Evolutionary conservation across 208 protist genomes (phyloP).

Genomic region (Naegleria lovaniensis): DNA sequence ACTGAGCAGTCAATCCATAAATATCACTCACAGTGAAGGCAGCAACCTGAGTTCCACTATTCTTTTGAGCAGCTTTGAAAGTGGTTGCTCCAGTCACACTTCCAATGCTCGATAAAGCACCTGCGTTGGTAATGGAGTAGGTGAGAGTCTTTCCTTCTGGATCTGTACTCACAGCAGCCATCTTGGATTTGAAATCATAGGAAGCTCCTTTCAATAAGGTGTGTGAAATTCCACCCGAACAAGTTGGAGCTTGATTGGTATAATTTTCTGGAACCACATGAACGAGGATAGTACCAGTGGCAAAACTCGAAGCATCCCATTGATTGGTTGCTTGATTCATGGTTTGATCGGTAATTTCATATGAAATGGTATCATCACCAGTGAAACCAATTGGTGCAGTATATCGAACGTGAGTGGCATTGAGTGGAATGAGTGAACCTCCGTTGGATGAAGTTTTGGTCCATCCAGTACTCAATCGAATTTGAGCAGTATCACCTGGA

Average conservation of each 20-base stretch:
- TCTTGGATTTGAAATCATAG: not conserved
- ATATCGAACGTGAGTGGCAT: not conserved
- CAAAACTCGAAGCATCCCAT: not conserved
- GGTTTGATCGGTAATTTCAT: not conserved
- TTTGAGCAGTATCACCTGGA: not conserved
- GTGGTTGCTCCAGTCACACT: not conserved
- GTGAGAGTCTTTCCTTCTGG: not conserved
- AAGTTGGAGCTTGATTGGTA: not conserved
- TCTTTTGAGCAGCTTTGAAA: too few relatives aligned
- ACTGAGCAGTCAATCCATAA: not conserved
- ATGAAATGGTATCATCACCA: not conserved
- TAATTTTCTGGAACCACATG: not conserved
- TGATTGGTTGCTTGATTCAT: not conserved
- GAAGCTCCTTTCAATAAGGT: not conserved
- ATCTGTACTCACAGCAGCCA: not conserved
- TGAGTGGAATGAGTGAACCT: not conserved
- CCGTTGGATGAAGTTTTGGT: not conserved
- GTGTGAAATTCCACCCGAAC: not conserved
- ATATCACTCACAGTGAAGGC: not conserved
- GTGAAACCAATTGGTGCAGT: not conserved
- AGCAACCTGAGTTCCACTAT: not conserved
- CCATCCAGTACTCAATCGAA: not conserved
- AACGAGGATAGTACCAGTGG: not conserved
- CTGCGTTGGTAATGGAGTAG: not conserved
- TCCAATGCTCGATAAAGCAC: not conserved